Evolutionary conservation across 2,329 filamentous ascomycete species (phyloP).

Genomic region (Colletotrichum magnum): DNA sequence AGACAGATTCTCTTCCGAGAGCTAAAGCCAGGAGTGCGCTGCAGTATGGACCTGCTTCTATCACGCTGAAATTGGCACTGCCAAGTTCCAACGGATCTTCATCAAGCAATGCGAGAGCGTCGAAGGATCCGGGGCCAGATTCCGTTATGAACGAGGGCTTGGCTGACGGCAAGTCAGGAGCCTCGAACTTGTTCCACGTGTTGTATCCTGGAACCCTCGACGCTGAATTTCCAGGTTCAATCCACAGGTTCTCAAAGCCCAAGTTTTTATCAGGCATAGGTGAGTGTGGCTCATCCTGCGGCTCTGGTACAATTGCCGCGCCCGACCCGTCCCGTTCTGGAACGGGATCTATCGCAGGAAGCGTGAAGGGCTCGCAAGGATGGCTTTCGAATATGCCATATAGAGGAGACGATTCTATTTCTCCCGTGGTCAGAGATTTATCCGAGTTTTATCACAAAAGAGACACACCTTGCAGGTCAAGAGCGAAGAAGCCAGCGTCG

Average conservation of each 20-base stretch:
- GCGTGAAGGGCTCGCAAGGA: conserved; percentile 59
- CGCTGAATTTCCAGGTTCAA: conserved; percentile 52
- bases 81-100: conserved; percentile 56
- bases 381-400: conserved; percentile 37
- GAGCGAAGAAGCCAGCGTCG: conserved; percentile 59
- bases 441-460: background rate
- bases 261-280: conserved; percentile 38
- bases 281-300: conserved; percentile 40
- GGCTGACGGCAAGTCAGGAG: conserved; percentile 54
- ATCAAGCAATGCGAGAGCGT: conserved; percentile 68
- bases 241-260: conserved; percentile 62
- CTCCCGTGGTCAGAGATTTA: background rate
- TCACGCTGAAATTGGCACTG: conserved; percentile 56
- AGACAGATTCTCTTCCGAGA: conserved; percentile 78
- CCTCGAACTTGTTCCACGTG: conserved; percentile 79
- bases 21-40: conserved; percentile 75
- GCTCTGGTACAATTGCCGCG: background rate
- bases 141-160: conserved; percentile 75
- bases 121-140: conserved; percentile 75
- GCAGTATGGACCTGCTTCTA: conserved; percentile 65
- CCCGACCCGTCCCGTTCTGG: conserved; percentile 42
- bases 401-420: conserved; percentile 27
- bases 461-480: conserved; percentile 52
- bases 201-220: conserved; percentile 61
- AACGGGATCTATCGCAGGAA: conserved; percentile 46